These are phyloP conservation scores for Ophiostoma perfectum DNA, from an alignment of 2,329 filamentous ascomycete genomes.

Conservation along the genomic window DNA sequence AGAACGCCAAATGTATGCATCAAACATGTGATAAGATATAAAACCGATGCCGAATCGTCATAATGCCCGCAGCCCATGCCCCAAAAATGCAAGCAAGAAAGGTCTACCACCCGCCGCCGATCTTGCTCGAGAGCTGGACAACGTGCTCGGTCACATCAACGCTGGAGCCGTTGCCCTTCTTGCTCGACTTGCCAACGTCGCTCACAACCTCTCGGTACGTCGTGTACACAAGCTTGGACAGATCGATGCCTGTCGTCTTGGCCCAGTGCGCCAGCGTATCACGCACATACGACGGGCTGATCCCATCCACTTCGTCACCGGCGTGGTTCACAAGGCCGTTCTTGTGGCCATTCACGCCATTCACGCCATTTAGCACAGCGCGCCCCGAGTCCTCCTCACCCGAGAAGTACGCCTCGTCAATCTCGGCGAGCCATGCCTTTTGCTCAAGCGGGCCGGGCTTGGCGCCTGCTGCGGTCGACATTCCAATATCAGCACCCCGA, in stretches of 20 bases:
- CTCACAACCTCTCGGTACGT: constrained; percentile 90
- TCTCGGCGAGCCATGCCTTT: constrained; percentile 73
- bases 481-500: constrained; percentile 32
- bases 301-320: constrained; percentile 40
- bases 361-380: no score
- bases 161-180: constrained; percentile 31
- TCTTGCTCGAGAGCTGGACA: constrained; percentile 80
- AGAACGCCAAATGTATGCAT: neutral
- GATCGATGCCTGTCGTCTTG: constrained; percentile 60
- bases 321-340: no score
- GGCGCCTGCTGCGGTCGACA: constrained; percentile 30
- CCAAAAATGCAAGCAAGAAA: neutral
- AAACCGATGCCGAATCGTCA: no score
- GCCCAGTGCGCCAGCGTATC: constrained; percentile 73
- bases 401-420: constrained; percentile 89
- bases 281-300: constrained; percentile 61
- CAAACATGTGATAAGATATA: neutral
- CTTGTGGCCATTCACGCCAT: no score
- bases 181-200: constrained; percentile 72
- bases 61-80: neutral
- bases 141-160: constrained; percentile 74
- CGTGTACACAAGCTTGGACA: constrained; percentile 72
- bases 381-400: constrained; percentile 42
- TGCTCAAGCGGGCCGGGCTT: constrained; percentile 72
- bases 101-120: constrained; percentile 83